These are phyloP conservation scores for Scutellaria baicalensis DNA, from an alignment of 257 asterid genomes.

Conservation along the genomic window DNA sequence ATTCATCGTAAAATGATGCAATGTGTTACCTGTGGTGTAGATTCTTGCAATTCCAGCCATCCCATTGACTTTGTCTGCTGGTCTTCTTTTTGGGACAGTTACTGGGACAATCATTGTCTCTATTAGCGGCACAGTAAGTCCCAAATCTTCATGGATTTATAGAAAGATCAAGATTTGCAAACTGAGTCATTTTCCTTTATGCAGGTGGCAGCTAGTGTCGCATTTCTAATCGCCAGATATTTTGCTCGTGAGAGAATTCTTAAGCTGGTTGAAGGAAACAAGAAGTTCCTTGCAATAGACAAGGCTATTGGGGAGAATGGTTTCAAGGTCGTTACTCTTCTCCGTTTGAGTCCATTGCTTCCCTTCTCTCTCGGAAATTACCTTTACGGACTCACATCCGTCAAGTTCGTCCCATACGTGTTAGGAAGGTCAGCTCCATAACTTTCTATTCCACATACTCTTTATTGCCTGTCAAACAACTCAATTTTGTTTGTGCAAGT, in stretches of 20 bases:
- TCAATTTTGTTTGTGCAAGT: too few relatives aligned
- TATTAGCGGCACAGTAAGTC: slow-evolving; percentile 85
- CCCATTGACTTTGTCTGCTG: slow-evolving; percentile 97
- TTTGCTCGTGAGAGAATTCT: slow-evolving; percentile 97
- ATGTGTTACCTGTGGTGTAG: slow-evolving; percentile 32
- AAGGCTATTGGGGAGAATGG: slow-evolving; percentile 97
- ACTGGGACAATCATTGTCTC: slow-evolving; percentile 89
- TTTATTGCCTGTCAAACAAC: neutral
- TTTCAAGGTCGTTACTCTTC: slow-evolving; percentile 90
- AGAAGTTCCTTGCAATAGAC: slow-evolving; percentile 91
- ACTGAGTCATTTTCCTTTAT: slow-evolving; percentile 8
- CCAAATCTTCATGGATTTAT: neutral
- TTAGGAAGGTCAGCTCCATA: slow-evolving; percentile 68
- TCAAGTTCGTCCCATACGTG: slow-evolving; percentile 83
- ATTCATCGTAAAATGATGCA: slow-evolving; percentile 10
- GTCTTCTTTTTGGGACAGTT: slow-evolving; percentile 80
- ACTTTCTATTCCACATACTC: neutral
- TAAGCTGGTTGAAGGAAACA: slow-evolving; percentile 92
- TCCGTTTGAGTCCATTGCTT: slow-evolving; percentile 96
- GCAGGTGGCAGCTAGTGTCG: slow-evolving; percentile 90
- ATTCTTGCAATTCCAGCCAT: slow-evolving; percentile 93
- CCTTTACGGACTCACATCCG: slow-evolving; percentile 93
- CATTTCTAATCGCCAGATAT: slow-evolving; percentile 94
- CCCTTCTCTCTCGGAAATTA: slow-evolving; percentile 96
- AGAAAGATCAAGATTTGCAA: neutral